These are phyloP conservation scores for Aspergillus quadrilineatus DNA, from an alignment of 2,329 filamentous ascomycete species.

Conservation along the genomic window DNA sequence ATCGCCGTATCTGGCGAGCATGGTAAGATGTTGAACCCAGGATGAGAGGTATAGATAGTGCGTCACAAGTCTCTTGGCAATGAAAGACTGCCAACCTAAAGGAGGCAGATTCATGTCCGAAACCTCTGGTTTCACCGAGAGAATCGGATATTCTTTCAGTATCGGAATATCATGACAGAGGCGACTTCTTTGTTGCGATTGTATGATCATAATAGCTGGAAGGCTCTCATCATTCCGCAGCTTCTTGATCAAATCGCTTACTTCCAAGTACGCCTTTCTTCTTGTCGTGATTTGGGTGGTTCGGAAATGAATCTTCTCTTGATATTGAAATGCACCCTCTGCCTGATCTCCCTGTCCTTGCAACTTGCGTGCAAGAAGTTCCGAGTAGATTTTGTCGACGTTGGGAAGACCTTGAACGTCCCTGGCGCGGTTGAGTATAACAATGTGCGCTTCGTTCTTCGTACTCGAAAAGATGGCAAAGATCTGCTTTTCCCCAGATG, in stretches of 20 bases:
- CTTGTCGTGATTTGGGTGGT: slow-evolving; percentile 84
- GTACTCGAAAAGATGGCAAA: slow-evolving; percentile 90
- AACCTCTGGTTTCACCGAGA: slow-evolving; percentile 77
- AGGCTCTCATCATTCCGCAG: slow-evolving; percentile 79
- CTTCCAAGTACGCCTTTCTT: slow-evolving; percentile 82
- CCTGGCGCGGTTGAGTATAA: slow-evolving; percentile 80
- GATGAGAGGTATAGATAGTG: slow-evolving; percentile 91
- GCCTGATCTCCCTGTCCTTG: slow-evolving; percentile 69
- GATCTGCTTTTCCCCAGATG: slow-evolving; percentile 84
- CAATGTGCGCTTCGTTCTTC: slow-evolving; percentile 74
- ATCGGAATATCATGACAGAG: slow-evolving; percentile 82
- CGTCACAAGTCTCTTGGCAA: slow-evolving; percentile 79
- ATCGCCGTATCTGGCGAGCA: slow-evolving; percentile 87
- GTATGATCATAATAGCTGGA: slow-evolving; percentile 81
- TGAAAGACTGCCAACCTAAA: slow-evolving; percentile 88
- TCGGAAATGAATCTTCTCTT: slow-evolving; percentile 81
- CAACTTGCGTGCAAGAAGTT: slow-evolving; percentile 64
- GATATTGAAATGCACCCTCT: slow-evolving; percentile 82
- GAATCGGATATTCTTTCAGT: slow-evolving; percentile 77
- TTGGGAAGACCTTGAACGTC: slow-evolving; percentile 88
- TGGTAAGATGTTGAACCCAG: slow-evolving; percentile 85
- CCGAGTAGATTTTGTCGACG: slow-evolving; percentile 80
- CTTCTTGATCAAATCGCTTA: slow-evolving; percentile 85
- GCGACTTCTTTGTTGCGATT: slow-evolving; percentile 79
- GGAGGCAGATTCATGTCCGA: slow-evolving; percentile 85